Conservation (phyloP, 2,329 filamentous ascomycete genomes). For the Colletotrichum neosansevieriae region DNA sequence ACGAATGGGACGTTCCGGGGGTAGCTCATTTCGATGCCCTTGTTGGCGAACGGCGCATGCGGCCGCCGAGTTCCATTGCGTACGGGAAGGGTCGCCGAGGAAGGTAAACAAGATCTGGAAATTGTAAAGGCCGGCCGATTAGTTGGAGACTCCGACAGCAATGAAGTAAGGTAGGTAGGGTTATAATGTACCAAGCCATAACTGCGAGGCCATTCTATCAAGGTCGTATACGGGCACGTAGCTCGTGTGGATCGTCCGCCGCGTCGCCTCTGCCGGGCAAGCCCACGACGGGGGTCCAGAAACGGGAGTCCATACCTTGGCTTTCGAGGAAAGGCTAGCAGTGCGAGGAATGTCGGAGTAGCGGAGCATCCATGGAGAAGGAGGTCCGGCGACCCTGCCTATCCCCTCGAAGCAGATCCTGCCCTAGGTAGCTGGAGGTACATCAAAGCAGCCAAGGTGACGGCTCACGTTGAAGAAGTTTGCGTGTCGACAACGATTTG, state of each 20-base stretch:
- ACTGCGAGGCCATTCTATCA: not conserved
- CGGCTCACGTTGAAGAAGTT: conserved; percentile 4
- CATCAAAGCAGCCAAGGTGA: conserved; percentile 6
- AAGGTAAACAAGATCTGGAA: conserved; percentile 24
- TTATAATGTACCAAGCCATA: too few relatives aligned
- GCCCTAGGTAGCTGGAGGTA: not conserved
- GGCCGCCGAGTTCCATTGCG: conserved; percentile 30
- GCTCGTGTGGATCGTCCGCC: not conserved
- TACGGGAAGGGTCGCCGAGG: conserved; percentile 24
- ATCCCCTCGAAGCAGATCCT: not conserved
- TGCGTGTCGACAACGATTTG: conserved; percentile 22
- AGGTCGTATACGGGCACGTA: not conserved
- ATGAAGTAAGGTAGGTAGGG: not conserved
- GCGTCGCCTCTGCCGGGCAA: too few relatives aligned
- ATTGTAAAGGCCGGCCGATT: not conserved
- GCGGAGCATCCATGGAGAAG: conserved; percentile 10
- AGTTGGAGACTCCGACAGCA: too few relatives aligned
- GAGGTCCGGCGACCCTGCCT: conserved; percentile 1
- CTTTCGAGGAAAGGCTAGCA: too few relatives aligned
- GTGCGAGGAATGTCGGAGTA: not conserved
- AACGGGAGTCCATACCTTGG: not conserved
- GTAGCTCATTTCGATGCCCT: conserved; percentile 12
- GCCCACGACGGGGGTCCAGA: not conserved
- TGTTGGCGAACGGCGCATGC: conserved; percentile 33
- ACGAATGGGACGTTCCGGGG: conserved; percentile 18